Evolutionary conservation across 2,329 filamentous ascomycete species (phyloP), one percentile per base, ranked within the genome.

Genomic region (Scedosporium apiospermum): DNA sequence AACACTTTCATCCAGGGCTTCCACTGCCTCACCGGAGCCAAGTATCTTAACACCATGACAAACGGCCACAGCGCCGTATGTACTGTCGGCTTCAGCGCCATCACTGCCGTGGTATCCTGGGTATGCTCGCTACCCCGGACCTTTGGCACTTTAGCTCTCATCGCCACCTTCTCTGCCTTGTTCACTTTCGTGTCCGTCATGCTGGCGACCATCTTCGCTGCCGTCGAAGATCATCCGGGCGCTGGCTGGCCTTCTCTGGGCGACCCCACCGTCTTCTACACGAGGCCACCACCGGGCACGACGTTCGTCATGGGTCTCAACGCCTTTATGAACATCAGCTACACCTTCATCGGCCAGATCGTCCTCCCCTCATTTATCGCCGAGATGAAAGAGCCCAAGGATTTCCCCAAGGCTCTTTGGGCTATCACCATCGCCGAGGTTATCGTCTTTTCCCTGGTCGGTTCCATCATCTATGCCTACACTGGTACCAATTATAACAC

Each of bases 281-380:
- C 85, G 0, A 71, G 93, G 21, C 89, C 92, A 0, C 75, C 86
- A 2, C 74, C 79, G 2, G 84, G 87, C 18, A 96, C 91, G 0
- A 89, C 88, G 0, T 96, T 96, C 68, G 90, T 96, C 3, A 78
- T 82, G 2, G 92, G 88, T 23, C 88, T 96, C 81, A 91, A 87
- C 61, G 93, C 93, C 0, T 96, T 96, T 75, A 82, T 97, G 73
- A 97, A 97, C 75, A 97, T 97, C 71, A 91, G 88, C 75, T 97
- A 96, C 73, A 96, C 93, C 0, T 96, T 97, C 71, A 96, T 97
- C 67, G 93, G 93, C 0, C 93, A 97, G 72, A 96, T 96, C 69
- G 96, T 93, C 0, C 81, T 97, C 14, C 93, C 93, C 0, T 93
- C 89, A 68, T 97, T 97, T 77, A 97, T 97, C 66, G 92, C 93